A percentile compares a stretch with the other conserved stretches of the same genome.
phyloP scores from a whole-genome alignment of 1,139 yeast species.

The Chernovozyma aurita region DNA sequence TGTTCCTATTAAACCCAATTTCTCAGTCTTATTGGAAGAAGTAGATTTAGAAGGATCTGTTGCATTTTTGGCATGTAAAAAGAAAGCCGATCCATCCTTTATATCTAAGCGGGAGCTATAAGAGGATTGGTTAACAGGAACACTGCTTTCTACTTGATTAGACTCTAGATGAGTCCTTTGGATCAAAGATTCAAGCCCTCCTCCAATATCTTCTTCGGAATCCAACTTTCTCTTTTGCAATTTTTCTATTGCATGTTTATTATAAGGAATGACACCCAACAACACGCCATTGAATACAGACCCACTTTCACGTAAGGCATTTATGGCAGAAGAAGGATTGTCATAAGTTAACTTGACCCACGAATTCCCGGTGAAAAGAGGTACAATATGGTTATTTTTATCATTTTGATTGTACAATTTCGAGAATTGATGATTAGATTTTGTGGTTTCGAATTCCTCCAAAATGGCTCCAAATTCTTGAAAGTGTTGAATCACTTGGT shows the following conservation, averaged over 20 bases:
- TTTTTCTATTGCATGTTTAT: conserved; percentile 57
- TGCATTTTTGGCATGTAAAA: conserved; percentile 23
- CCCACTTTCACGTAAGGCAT: conserved; percentile 84
- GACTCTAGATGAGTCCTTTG: conserved; percentile 6
- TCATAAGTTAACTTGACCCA: conserved; percentile 89
- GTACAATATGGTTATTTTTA: conserved; percentile 24
- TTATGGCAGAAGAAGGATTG: conserved; percentile 67
- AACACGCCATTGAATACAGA: conserved; percentile 63
- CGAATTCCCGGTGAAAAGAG: conserved; percentile 77
- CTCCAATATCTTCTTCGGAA: conserved; percentile 55
- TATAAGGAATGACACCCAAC: conserved; percentile 74
- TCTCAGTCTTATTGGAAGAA: conserved; percentile 21
- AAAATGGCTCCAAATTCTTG: conserved; percentile 75
- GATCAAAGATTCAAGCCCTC: conserved; percentile 18
- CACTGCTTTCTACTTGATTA: neutral
- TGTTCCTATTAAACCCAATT: conserved; percentile 32
- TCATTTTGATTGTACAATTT: conserved; percentile 11
- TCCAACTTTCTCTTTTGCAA: conserved; percentile 53
- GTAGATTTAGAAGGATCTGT: conserved; percentile 17
- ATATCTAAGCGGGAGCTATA: conserved; percentile 29
- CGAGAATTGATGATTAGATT: conserved; percentile 19
- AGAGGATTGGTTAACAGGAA: conserved; percentile 10
- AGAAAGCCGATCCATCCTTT: conserved; percentile 39
- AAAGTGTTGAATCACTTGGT: conserved; percentile 67
- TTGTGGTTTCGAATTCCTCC: conserved; percentile 60